Evolutionary conservation across 257 asterid genomes (phyloP).

Genomic region (Nicotiana knightiana): DNA sequence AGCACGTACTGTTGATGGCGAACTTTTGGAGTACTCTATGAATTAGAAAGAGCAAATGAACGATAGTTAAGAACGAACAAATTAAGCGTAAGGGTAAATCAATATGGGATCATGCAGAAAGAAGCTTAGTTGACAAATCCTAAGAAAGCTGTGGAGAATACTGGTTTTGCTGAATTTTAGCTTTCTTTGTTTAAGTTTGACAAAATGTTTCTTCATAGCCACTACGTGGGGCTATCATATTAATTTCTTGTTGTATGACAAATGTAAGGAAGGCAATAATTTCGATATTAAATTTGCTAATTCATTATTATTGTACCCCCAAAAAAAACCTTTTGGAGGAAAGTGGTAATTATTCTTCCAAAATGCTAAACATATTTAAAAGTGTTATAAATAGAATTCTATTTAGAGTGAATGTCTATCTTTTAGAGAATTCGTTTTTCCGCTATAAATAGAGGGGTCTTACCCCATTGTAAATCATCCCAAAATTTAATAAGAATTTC

Average conservation of each 20-base stretch:
- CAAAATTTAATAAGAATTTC: no score
- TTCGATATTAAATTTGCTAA: neutral
- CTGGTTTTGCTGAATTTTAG: conserved; percentile 1
- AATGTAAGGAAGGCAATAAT: neutral
- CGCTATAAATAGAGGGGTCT: no score
- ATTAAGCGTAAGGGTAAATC: neutral
- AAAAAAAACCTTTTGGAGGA: neutral
- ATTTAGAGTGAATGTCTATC: no score
- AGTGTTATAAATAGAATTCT: no score
- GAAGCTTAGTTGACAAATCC: neutral
- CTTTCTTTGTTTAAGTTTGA: neutral
- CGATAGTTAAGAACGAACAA: neutral
- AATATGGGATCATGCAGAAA: neutral
- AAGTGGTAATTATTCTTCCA: neutral
- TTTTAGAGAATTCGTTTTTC: no score
- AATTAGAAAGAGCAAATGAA: neutral
- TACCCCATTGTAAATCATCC: no score
- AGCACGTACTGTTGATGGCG: neutral
- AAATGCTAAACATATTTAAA: neutral
- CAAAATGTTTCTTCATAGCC: neutral
- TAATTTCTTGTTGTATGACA: neutral
- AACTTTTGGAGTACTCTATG: neutral
- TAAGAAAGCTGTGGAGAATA: neutral
- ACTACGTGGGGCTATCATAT: neutral
- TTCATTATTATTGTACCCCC: neutral